phyloP scores from a whole-genome alignment of 176 grass and related monocot genomes.

The Oryza punctata region DNA sequence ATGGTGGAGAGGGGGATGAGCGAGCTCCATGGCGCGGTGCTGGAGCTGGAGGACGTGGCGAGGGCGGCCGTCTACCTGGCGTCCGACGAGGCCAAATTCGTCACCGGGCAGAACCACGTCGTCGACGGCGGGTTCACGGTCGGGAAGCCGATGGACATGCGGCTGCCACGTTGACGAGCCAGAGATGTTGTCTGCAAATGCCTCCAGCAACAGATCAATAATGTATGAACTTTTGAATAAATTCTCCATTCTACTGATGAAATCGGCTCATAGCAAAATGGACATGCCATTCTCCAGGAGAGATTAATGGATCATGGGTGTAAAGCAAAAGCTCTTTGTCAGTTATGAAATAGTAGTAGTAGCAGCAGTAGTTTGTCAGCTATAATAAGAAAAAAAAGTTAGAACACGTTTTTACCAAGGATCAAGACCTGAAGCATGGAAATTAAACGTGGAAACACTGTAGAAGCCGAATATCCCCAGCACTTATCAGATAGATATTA shows the following conservation, averaged over 20 bases:
- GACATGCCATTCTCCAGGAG: no score
- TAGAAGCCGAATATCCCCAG: conserved; percentile 32
- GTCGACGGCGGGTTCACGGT: conserved; percentile 52
- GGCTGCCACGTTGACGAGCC: conserved; percentile 13
- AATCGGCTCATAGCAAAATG: neutral
- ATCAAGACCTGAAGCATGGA: no score
- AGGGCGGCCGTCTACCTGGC: conserved; percentile 57
- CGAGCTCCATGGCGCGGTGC: conserved; percentile 32
- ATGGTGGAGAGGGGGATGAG: conserved; percentile 40
- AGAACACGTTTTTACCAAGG: neutral
- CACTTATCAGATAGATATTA: conserved; percentile 52
- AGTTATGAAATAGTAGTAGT: no score
- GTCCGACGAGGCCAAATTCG: conserved; percentile 51
- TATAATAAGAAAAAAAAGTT: no score
- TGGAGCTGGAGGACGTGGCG: conserved; percentile 50
- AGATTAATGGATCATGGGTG: no score
- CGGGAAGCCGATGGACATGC: conserved; percentile 34
- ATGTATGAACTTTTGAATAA: neutral
- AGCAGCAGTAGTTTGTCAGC: no score
- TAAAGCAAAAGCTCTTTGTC: neutral
- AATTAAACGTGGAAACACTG: neutral
- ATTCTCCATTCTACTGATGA: neutral
- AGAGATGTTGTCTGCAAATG: no score
- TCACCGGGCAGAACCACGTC: conserved; percentile 47
- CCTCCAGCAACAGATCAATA: neutral